phyloP scores from a whole-genome alignment of 495 filamentous ascomycete species.

The Baudoinia panamericana region DNA sequence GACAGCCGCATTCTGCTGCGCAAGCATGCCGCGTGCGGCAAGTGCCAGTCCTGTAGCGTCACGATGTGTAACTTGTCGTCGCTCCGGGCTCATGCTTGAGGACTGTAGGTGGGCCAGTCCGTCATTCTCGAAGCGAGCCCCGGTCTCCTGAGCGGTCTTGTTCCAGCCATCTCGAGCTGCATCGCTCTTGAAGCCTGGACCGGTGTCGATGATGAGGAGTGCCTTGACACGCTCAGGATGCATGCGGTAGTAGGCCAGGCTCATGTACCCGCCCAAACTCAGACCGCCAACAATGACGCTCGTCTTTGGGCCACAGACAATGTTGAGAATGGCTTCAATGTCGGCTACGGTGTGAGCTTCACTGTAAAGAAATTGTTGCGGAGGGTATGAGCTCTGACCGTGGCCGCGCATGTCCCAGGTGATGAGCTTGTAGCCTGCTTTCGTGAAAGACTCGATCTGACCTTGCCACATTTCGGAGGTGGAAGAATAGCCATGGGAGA shows the following conservation, averaged over 20 bases:
- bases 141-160: conserved; percentile 16
- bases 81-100: conserved; percentile 7
- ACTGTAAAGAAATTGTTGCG: conserved; percentile 16
- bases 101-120: conserved; percentile 11
- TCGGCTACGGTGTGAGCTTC: conserved; percentile 19
- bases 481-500: conserved; percentile 20
- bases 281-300: conserved; percentile 17
- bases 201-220: conserved; percentile 22
- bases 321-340: conserved; percentile 15
- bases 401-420: conserved; percentile 22
- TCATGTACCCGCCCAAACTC: conserved; percentile 21
- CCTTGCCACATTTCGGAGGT: conserved; percentile 22
- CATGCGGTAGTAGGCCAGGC: conserved; percentile 18
- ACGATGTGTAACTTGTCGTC: conserved; percentile 13
- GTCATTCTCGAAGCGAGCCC: conserved; percentile 13
- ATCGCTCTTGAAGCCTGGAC: conserved; percentile 21
- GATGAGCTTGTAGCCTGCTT: conserved; percentile 13
- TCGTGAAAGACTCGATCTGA: conserved; percentile 12
- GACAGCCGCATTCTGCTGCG: conserved; percentile 14
- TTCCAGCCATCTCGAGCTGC: conserved; percentile 21
- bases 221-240: conserved; percentile 10
- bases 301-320: conserved; percentile 7
- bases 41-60: conserved; percentile 16
- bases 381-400: conserved; percentile 16
- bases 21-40: conserved; percentile 19